Conservation (phyloP, 345 rosid genomes). For the Citrus australasica region DNA sequence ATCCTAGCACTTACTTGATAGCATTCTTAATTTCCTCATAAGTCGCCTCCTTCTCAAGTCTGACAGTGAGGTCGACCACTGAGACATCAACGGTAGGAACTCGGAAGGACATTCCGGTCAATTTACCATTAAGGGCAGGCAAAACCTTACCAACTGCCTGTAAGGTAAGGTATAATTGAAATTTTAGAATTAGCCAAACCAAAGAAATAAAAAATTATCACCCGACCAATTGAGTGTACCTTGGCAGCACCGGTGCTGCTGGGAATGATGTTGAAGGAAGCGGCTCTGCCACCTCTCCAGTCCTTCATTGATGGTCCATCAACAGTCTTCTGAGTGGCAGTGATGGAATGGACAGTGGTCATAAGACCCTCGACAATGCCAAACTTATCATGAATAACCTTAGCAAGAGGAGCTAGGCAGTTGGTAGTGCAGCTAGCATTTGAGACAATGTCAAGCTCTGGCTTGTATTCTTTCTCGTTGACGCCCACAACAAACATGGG, state of each 20-base stretch:
- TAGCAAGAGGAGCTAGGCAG: constrained; percentile 96
- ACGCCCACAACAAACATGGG: constrained; percentile 98
- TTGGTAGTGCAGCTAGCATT: constrained; percentile 98
- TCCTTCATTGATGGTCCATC: constrained; percentile 94
- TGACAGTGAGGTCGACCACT: constrained; percentile 86
- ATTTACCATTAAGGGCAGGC: constrained; percentile 69
- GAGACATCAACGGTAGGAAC: constrained; percentile 91
- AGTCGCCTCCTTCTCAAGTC: constrained; percentile 67
- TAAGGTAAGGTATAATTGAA: neutral
- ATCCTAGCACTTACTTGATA: constrained; percentile 41
- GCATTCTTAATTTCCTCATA: constrained; percentile 73
- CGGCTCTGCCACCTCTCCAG: constrained; percentile 99
- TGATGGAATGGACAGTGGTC: constrained; percentile 88
- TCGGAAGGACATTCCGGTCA: constrained; percentile 97
- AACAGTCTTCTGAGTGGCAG: constrained; percentile 94
- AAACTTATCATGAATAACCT: constrained; percentile 83
- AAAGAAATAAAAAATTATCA: no score
- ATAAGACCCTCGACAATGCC: constrained; percentile 98
- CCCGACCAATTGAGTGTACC: constrained; percentile 23
- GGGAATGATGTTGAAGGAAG: constrained; percentile 93
- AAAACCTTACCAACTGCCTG: constrained; percentile 89
- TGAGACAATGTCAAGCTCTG: constrained; percentile 71
- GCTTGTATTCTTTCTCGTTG: constrained; percentile 84
- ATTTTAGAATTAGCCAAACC: neutral
- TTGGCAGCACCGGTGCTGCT: constrained; percentile 96